phyloP scores from a whole-genome alignment of 495 filamentous ascomycete genomes.

The Cercophora newfieldiana region DNA sequence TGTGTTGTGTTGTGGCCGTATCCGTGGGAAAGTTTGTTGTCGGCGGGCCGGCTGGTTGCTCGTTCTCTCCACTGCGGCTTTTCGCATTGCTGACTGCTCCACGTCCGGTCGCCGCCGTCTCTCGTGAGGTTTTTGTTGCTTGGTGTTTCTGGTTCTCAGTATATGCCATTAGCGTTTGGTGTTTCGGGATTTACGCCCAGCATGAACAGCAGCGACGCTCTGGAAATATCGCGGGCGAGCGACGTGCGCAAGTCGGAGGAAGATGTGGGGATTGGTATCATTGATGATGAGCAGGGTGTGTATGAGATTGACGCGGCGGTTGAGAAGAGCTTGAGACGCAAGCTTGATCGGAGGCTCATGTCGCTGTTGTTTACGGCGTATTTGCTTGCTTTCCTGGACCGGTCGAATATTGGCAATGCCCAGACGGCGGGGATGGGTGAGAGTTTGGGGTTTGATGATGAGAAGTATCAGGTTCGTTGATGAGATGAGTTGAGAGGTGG shows the following conservation, averaged over 20 bases:
- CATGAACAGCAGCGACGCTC: background rate
- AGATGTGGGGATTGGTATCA: background rate
- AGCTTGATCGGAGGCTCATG: slow-evolving; percentile 57
- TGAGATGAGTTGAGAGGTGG: background rate
- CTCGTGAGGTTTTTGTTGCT: no score
- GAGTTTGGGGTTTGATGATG: slow-evolving; percentile 42
- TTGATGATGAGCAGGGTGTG: background rate
- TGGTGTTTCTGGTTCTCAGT: no score
- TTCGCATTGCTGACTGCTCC: background rate
- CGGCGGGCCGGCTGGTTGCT: background rate
- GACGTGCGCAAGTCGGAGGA: background rate
- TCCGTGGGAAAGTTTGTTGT: background rate
- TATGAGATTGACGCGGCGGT: slow-evolving; percentile 49
- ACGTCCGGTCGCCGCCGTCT: background rate
- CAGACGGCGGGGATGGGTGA: slow-evolving; percentile 52
- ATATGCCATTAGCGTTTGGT: no score
- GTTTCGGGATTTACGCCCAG: no score
- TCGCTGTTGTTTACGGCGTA: slow-evolving; percentile 57
- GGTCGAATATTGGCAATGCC: slow-evolving; percentile 71
- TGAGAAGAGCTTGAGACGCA: slow-evolving; percentile 59
- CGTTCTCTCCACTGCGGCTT: background rate
- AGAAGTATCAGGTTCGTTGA: slow-evolving; percentile 37
- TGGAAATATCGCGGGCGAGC: background rate
- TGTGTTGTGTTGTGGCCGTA: no score
- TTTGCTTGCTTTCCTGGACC: slow-evolving; percentile 65